Evolutionary conservation across 352 stramenopile genomes (phyloP).

Genomic region (Globisporangium emineosum): DNA sequence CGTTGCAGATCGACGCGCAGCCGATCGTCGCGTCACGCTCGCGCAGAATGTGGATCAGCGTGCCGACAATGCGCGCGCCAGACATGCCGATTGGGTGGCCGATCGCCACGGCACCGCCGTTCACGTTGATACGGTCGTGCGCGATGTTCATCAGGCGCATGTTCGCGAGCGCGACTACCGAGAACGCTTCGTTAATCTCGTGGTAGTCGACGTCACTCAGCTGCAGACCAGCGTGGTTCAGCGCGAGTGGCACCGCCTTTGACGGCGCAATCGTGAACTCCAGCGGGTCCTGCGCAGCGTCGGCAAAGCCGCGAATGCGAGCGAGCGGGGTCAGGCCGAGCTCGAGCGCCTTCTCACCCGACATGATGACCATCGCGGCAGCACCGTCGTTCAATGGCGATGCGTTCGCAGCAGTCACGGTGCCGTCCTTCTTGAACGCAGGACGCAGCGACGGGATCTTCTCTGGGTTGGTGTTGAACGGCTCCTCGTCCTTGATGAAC

Average conservation of each 20-base stretch:
- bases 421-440: constrained; percentile 96
- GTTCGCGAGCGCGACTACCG: constrained; percentile 96
- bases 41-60: constrained; percentile 93
- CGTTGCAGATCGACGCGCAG: constrained; percentile 98
- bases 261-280: constrained; percentile 97
- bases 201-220: constrained; percentile 96
- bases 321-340: constrained; percentile 76
- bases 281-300: constrained; percentile 87
- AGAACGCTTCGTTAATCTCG: constrained; percentile 99
- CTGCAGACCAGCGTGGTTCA: constrained; percentile 89
- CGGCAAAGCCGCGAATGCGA: constrained; percentile 78
- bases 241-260: constrained; percentile 91
- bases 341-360: constrained; percentile 79
- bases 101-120: constrained; percentile 91
- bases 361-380: constrained; percentile 95
- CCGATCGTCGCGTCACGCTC: constrained; percentile 95
- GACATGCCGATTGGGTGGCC: constrained; percentile 86
- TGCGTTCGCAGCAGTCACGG: constrained; percentile 97
- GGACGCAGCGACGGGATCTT: constrained; percentile 90
- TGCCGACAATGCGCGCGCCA: constrained; percentile 93
- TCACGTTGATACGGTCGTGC: constrained; percentile 93
- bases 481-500: constrained; percentile 93
- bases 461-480: constrained; percentile 85
- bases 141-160: constrained; percentile 93
- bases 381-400: constrained; percentile 97